Base-by-base conservation (phyloP, 2,329 filamentous ascomycete genomes). In the Claviceps sp. region DNA sequence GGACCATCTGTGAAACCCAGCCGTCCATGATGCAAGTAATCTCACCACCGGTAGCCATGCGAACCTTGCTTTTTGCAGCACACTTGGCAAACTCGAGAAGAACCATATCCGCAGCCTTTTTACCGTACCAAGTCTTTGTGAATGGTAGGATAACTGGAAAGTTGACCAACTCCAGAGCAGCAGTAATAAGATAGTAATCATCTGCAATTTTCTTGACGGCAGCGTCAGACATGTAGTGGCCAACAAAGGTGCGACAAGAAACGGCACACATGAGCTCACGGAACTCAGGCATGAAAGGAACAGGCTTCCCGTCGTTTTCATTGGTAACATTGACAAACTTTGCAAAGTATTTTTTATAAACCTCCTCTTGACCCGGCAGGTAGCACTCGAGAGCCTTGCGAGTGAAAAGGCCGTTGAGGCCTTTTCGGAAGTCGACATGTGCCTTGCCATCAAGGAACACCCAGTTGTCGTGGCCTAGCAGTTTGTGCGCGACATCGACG, bases 351-450 rank as follows among this genome's bases (percentile, higher is more conserved):
- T 77, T 75, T 68, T 88, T 84, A 73, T 95, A 96, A 48, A 95
- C 86, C 62, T 89, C 87, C 70, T 96, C 88, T 72, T 96, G 88
- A 47, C 87, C 87, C 43, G 91, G 93, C 47, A 98, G 81, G 69
- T 97, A 98, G 61, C 75, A 77, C 60, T 89, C 84, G 62, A 98
- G 81, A 19, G 91, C 89, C 66, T 87, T 82, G 65, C 89, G 87
- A 45, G 91, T 97, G 74, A 98, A 98, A 30, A 97, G 80, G 54
- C 84, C 85, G 68, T 96, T 97, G 59, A 98, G 76, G 50, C 93
- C 93, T 74, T 96, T 97, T 67, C 93, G 90, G 73, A 93, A 98
- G 64, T 97, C 93, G 59, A 95, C 88, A 63, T 98, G 93, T 41
- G 83, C 82, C 72, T 90, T 94, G 64, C 93, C 93, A 65, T 97